Percentiles rank a stretch among this genome's conserved stretches.
Evolutionary conservation across 2,329 filamentous ascomycete genomes (phyloP).

Genomic region (Tolypocladium nubicola): DNA sequence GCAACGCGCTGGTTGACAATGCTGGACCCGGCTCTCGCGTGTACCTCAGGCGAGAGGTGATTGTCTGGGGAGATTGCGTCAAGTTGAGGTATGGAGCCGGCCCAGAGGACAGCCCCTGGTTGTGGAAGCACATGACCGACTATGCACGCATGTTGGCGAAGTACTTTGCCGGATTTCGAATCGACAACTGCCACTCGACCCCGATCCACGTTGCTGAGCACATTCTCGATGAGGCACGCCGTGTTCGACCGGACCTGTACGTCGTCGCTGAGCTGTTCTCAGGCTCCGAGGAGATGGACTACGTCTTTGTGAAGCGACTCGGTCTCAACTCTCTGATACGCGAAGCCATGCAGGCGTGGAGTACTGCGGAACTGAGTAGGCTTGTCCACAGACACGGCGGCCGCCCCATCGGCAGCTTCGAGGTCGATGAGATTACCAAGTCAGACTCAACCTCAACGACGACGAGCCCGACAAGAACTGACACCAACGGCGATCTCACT

Average conservation of each 20-base stretch:
- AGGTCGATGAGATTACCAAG: conserved; percentile 74
- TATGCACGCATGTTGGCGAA: conserved; percentile 90
- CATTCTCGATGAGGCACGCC: conserved; percentile 85
- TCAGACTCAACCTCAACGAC: conserved; percentile 33
- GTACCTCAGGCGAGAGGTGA: conserved; percentile 93
- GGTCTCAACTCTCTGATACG: conserved; percentile 87
- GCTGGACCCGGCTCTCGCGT: conserved; percentile 80
- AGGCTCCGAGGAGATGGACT: conserved; percentile 91
- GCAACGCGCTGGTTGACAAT: conserved; percentile 88
- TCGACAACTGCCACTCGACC: conserved; percentile 97
- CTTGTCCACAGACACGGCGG: conserved; percentile 91
- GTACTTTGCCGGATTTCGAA: conserved; percentile 89
- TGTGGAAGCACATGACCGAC: conserved; percentile 93
- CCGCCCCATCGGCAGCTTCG: conserved; percentile 91
- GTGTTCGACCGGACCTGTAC: conserved; percentile 76
- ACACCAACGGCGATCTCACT: conserved; percentile 23
- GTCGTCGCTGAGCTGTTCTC: conserved; percentile 94
- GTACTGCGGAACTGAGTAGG: conserved; percentile 81
- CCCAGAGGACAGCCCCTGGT: conserved; percentile 76
- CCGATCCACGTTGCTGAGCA: conserved; percentile 91
- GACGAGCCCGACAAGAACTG: conserved; percentile 17
- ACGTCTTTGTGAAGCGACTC: conserved; percentile 86
- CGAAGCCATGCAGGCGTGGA: conserved; percentile 98
- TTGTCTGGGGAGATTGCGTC: conserved; percentile 97
- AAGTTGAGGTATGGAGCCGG: conserved; percentile 82